A percentile compares a stretch with the other conserved stretches of the same genome.
Conservation (phyloP, 345 rosid species). For the Moricandia moricandioides region DNA sequence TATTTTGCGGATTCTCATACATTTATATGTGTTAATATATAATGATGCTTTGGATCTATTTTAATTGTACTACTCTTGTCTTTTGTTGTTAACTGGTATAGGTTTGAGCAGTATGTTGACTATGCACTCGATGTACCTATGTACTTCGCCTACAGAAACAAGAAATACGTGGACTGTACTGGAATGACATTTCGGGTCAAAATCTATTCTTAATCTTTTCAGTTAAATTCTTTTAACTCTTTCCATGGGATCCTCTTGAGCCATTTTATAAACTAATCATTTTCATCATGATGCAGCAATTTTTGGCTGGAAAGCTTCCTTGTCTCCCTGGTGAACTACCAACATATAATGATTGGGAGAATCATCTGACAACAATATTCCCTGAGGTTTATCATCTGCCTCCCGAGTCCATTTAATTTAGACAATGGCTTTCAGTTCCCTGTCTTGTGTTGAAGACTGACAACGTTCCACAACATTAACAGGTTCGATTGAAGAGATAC, state of each 20-base stretch:
- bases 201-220: constrained; percentile 47
- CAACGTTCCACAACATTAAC: constrained; percentile 6
- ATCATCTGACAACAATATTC: constrained; percentile 90
- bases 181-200: constrained; percentile 95
- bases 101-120: constrained; percentile 98
- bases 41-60: neutral
- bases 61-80: neutral
- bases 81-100: constrained; percentile 36
- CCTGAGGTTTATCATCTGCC: constrained; percentile 65
- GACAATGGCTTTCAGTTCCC: constrained; percentile 6
- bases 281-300: constrained; percentile 61
- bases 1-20: neutral
- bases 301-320: constrained; percentile 92
- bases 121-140: constrained; percentile 98
- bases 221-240: neutral
- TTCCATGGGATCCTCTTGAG: neutral
- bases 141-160: constrained; percentile 88
- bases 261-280: neutral
- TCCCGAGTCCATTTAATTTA: neutral
- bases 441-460: constrained; percentile 1
- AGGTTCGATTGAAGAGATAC: constrained; percentile 96
- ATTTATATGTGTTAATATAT: neutral
- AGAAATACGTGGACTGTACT: constrained; percentile 82
- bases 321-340: constrained; percentile 92
- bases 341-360: constrained; percentile 92